These are phyloP conservation scores for Solanum ossicruentum DNA, from an alignment of 257 asterid genomes.

Conservation along the genomic window DNA sequence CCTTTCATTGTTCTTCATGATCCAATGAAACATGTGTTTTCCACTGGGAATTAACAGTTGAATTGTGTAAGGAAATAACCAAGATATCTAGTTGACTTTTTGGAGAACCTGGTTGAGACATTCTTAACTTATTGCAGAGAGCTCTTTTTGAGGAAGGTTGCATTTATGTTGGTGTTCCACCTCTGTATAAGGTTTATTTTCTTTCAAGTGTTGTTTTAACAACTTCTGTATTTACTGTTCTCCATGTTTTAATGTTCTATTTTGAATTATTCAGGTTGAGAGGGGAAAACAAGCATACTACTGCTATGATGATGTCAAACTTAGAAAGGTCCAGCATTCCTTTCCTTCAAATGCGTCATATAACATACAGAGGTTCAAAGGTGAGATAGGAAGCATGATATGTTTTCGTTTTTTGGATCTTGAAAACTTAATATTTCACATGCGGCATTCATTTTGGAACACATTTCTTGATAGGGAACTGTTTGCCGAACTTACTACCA, in stretches of 20 bases:
- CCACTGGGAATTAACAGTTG: neutral
- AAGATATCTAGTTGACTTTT: neutral
- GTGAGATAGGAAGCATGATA: constrained; percentile 15
- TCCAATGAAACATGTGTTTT: neutral
- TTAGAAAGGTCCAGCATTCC: constrained; percentile 45
- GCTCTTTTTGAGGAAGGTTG: constrained; percentile 91
- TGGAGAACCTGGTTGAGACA: constrained; percentile 7
- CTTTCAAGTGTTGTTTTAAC: neutral
- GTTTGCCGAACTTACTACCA: neutral
- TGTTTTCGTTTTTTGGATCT: neutral
- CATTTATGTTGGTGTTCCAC: constrained; percentile 97
- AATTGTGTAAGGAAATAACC: neutral
- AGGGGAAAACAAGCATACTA: constrained; percentile 80
- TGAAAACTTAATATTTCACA: neutral
- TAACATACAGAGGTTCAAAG: constrained; percentile 97
- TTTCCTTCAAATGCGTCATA: constrained; percentile 90
- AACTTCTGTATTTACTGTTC: neutral
- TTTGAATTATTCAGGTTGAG: constrained; percentile 55
- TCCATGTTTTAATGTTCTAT: neutral
- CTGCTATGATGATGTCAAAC: constrained; percentile 80
- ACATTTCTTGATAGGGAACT: neutral
- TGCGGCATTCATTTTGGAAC: neutral
- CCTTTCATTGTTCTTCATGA: neutral
- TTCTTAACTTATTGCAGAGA: constrained; percentile 46
- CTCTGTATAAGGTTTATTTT: constrained; percentile 72